Evolutionary conservation across 2,329 filamentous ascomycete genomes (phyloP).

Genomic region (Cladorrhinum sp.): DNA sequence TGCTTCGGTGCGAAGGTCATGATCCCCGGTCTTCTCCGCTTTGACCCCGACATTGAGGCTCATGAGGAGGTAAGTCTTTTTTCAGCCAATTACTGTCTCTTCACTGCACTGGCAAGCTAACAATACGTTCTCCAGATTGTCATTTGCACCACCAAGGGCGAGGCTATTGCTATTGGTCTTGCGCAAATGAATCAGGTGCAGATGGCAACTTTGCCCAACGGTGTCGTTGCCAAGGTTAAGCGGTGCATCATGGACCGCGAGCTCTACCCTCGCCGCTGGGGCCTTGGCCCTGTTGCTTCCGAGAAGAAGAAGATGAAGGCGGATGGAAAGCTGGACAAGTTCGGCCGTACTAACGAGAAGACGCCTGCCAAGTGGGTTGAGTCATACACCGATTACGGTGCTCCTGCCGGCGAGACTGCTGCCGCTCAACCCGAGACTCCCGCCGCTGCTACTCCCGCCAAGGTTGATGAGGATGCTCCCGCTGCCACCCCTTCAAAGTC

Average conservation of each 20-base stretch:
- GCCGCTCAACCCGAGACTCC: conserved; percentile 18
- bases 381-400: conserved; percentile 87
- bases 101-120: background rate
- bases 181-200: conserved; percentile 98
- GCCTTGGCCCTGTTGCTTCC: conserved; percentile 83
- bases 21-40: conserved; percentile 92
- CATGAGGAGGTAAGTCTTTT: conserved; percentile 65
- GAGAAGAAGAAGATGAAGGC: conserved; percentile 99
- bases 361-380: conserved; percentile 91
- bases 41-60: conserved; percentile 87
- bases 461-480: conserved; percentile 14
- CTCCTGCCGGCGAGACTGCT: conserved; percentile 46
- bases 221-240: conserved; percentile 98
- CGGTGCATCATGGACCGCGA: conserved; percentile 99
- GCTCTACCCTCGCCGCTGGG: conserved; percentile 95
- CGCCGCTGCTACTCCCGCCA: background rate
- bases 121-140: conserved; percentile 54
- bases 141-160: conserved; percentile 97
- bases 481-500: conserved; percentile 9
- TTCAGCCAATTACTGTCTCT: background rate
- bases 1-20: conserved; percentile 99
- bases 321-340: conserved; percentile 97
- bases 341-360: conserved; percentile 83
- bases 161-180: conserved; percentile 94
- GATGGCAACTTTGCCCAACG: conserved; percentile 93